Evolutionary conservation across 805 yeast genomes (phyloP), one percentile per base, ranked within the genome.

Genomic region (Wickerhamiella sergipiensis): DNA sequence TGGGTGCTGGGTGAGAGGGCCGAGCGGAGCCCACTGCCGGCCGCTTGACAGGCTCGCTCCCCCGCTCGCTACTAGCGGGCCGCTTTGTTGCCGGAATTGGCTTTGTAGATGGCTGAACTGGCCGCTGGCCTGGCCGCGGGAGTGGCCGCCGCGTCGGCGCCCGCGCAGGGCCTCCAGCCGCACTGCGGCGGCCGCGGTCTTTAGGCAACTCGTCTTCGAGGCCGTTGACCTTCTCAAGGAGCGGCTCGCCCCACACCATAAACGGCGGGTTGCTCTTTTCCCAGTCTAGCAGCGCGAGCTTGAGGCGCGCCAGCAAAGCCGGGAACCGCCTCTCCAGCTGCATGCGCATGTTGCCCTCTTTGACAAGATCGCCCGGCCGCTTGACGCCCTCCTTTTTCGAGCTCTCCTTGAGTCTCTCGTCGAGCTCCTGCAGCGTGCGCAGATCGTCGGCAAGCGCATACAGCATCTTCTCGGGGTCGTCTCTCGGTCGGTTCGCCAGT

Each of bases 201-300:
- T 36, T 36, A 15, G 15, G 53, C 8, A 45, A 47, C 46, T 54
- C 45, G 23, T 26, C 49, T 22, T 53, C 53, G 31, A 59, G 67
- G 23, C 61, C 57, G 22, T 64, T 48, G 15, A 74, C 46, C 39
- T 59, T 68, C 21, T 72, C 71, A 43, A 69, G 61, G 43, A 79
- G 74, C 38, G 74, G 73, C 53, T 70, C 72, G 1, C 81, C 84
- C 47, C 73, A 65, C 18, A 80, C 70, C 46, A 55, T 38, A 31
- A 67, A 67, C 13, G 59, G 64, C 22, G 51, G 45, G 7, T 58
- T 60, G 22, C 36, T 51, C 24, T 54, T 49, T 26, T 60, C 56
- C 69, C 77, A 84, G 12, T 67, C 68, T 3, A 58, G 52, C 4
- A 85, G 58, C 47, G 74, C 75, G 0, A 54, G 43, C 53, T 74